Base-by-base conservation (phyloP, 225 moss, liverwort and hornwort genomes). In the Neckera pumila region DNA sequence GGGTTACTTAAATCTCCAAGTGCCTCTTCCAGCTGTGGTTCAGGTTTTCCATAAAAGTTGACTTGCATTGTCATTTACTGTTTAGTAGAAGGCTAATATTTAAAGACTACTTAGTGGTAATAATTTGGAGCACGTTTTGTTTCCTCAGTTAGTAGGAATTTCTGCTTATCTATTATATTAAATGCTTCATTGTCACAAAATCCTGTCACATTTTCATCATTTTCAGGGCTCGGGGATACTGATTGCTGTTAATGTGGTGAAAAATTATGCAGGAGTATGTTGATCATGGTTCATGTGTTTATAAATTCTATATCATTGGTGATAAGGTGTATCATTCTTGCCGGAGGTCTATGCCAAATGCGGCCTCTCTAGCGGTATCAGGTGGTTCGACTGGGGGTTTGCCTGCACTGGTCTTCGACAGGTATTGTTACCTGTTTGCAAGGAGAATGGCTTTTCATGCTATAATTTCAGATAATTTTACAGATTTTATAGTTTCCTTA, bases 261-360 rank as follows among this genome's bases (percentile, higher is more conserved):
- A 73, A 76, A 60, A 40, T 59, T 11, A 43, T 78, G 88, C 89
- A 98, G 97, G 97, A 99, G 90, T 99, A 97, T 85, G 90, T 99
- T 61, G 96, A 99, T 90, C 97, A 99, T 81, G 96, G 97, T 82
- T 95, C 94, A 71, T 94, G 92, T 77, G 97, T 97, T 70, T 96
- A 96, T 83, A 99, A 99, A 87, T 95, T 99, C 78, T 99, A 99
- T 66, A 90, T 96, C 42, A 84, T 99, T 74, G 97, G 98, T 72
- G 93, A 92, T n/a, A 96, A 96, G 73, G 94, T 99, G 59, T 89
- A 96, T 20, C 94, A 93, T 84, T 95, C 98, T 30, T 87, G 90
- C 87, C 92, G 96, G 82, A 89, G 93, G 78, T 99, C 98, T 76
- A 97, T 96, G 88, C 98, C 97, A 12, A 96, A 97, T 87, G 96